Evolutionary conservation across 257 asterid species (phyloP), one percentile per base, ranked within the genome.

Genomic region (Solanum arcanum): DNA sequence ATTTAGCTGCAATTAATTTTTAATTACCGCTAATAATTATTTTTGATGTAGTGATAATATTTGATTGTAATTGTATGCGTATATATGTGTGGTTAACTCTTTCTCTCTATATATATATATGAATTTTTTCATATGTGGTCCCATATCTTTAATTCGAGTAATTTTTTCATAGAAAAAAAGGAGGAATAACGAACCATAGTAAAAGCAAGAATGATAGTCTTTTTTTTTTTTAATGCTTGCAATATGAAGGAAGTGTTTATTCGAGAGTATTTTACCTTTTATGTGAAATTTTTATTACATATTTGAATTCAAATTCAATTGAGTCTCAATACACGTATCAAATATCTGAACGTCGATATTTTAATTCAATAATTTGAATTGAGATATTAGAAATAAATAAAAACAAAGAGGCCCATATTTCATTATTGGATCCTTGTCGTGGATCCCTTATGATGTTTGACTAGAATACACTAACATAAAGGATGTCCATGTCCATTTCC

Each of bases 381-480:
- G 20, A 80, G 46, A 25, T 47, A 49, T 39, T 29, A 49, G 27
- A n/a, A n/a, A 44, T 7, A 47, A 18, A 29, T 18, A 80, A 80
- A 80, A 29, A 2, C 44, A 80, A 18, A 23, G 21, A n/a, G 20
- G 2, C 44, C 39, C 16, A 80, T 46, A 80, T 47, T 49, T 46
- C 84, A 80, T 27, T 27, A 42, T 44, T 12, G 66, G 84, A 78
- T 78, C 39, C 66, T 25, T 47, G 68, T 80, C 66, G 84, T 46
- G 84, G 84, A 78, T 78, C 84, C 84, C 84, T 46, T 49, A 29
- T 80, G 85, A 49, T 29, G 69, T 80, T 80, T 80, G 85, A 49
- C 85, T 14, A 80, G 44, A 47, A 80, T 29, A 80, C 85, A 80
- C 69, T 20, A 49, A 80, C 27, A 29, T 49, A 47, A 49, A 80